These are phyloP conservation scores for Rhodotorula toruloides DNA, from an alignment of 768 basidiomycete genomes.

Conservation along the genomic window DNA sequence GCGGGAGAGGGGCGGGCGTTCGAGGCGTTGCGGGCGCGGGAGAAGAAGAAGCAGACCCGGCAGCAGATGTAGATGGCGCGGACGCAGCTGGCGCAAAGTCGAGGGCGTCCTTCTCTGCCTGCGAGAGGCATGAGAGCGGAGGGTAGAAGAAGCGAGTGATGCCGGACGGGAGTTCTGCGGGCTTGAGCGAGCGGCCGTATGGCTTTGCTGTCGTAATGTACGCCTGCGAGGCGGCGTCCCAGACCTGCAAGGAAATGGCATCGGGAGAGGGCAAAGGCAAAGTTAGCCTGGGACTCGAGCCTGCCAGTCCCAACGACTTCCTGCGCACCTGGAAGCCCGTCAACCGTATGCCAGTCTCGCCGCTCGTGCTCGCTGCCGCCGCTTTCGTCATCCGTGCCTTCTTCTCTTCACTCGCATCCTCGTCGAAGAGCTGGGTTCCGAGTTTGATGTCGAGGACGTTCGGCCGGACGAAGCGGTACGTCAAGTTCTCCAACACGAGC, in stretches of 20 bases:
- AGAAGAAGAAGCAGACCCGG: not conserved
- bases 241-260: slow-evolving; percentile 55
- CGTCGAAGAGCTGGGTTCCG: slow-evolving; percentile 80
- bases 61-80: no score
- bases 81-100: slow-evolving; percentile 14
- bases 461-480: slow-evolving; percentile 67
- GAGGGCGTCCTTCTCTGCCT: slow-evolving; percentile 8
- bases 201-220: slow-evolving; percentile 63
- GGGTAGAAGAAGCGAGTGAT: slow-evolving; percentile 71
- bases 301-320: not conserved
- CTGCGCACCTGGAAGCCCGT: slow-evolving; percentile 89
- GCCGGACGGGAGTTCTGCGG: slow-evolving; percentile 66
- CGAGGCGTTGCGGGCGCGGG: no score
- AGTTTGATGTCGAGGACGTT: slow-evolving; percentile 90
- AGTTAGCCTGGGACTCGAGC: not conserved
- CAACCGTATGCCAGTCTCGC: slow-evolving; percentile 69
- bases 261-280: not conserved
- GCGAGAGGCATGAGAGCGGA: slow-evolving; percentile 1
- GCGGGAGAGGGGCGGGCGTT: slow-evolving; percentile 12
- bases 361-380: slow-evolving; percentile 66
- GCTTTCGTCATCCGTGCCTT: slow-evolving; percentile 66
- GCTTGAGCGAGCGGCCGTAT: slow-evolving; percentile 71
- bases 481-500: slow-evolving; percentile 65
- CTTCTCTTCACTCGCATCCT: slow-evolving; percentile 61
- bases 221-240: slow-evolving; percentile 57